phyloP scores from a whole-genome alignment of 495 filamentous ascomycete genomes.

The Aspergillus saccharolyticus region DNA sequence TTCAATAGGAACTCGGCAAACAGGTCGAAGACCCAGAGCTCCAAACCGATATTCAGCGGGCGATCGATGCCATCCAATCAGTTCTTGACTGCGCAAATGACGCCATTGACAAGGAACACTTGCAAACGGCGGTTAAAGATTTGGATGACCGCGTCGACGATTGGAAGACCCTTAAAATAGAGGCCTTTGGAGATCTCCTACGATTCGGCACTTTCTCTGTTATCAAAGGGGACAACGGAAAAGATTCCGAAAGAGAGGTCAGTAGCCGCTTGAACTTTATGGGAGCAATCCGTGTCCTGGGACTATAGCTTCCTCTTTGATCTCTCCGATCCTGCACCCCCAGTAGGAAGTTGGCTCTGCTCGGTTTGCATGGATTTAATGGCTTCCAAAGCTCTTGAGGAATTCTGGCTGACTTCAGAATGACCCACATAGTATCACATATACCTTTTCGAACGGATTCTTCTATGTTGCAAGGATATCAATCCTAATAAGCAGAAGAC shows the following conservation, averaged over 20 bases:
- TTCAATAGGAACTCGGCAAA: constrained; percentile 71
- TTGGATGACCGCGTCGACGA: constrained; percentile 84
- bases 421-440: constrained; percentile 72
- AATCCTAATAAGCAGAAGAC: constrained; percentile 79
- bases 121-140: constrained; percentile 73
- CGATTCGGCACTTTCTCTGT: constrained; percentile 93
- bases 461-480: constrained; percentile 96
- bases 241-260: constrained; percentile 81
- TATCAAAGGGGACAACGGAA: constrained; percentile 73
- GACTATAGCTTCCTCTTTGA: too few relatives aligned
- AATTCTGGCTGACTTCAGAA: constrained; percentile 26
- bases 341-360: too few relatives aligned
- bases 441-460: constrained; percentile 91
- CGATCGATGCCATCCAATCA: constrained; percentile 69
- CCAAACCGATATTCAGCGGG: constrained; percentile 62
- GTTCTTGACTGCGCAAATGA: constrained; percentile 81
- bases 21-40: constrained; percentile 67
- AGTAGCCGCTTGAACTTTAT: constrained; percentile 31
- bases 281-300: too few relatives aligned
- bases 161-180: constrained; percentile 90
- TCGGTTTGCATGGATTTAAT: too few relatives aligned
- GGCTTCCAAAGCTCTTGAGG: not conserved
- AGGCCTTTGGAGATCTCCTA: constrained; percentile 83
- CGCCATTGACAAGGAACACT: constrained; percentile 80
- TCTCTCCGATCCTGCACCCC: too few relatives aligned